A percentile compares a stretch with the other conserved stretches of the same genome.
phyloP scores from a whole-genome alignment of 2,329 filamentous ascomycete genomes.

The Dactylellina parvicollis region DNA sequence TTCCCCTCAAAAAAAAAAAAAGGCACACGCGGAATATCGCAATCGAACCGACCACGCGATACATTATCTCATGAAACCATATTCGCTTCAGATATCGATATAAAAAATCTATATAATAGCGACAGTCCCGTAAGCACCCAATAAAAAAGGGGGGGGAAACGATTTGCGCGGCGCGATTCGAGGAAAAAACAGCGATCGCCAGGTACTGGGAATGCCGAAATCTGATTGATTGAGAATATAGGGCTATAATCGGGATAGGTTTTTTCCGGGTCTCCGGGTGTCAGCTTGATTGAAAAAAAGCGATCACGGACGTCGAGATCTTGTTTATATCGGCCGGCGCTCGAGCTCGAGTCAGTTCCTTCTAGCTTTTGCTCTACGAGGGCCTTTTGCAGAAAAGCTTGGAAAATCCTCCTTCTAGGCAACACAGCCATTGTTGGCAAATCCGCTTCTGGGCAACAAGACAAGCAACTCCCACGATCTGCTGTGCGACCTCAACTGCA shows the following conservation, averaged over 20 bases:
- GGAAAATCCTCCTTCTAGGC: neutral
- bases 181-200: neutral
- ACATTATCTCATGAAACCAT: slow-evolving; percentile 26
- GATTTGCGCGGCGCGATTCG: slow-evolving; percentile 13
- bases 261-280: slow-evolving; percentile 20
- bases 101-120: slow-evolving; percentile 39
- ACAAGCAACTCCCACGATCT: too few relatives aligned
- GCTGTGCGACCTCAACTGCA: too few relatives aligned
- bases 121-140: slow-evolving; percentile 1
- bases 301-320: slow-evolving; percentile 8
- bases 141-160: neutral
- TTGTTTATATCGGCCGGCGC: neutral
- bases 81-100: slow-evolving; percentile 42
- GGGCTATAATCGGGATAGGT: slow-evolving; percentile 22
- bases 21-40: slow-evolving; percentile 33
- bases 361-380: too few relatives aligned
- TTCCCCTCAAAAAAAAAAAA: neutral
- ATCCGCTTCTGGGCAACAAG: too few relatives aligned
- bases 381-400: too few relatives aligned
- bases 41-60: slow-evolving; percentile 37
- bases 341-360: slow-evolving; percentile 34
- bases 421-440: too few relatives aligned
- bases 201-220: neutral
- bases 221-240: slow-evolving; percentile 19
- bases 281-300: slow-evolving; percentile 36